A percentile compares a stretch with the other conserved stretches of the same genome.
phyloP scores from a whole-genome alignment of 257 asterid species.

The Penstemon newberryi region DNA sequence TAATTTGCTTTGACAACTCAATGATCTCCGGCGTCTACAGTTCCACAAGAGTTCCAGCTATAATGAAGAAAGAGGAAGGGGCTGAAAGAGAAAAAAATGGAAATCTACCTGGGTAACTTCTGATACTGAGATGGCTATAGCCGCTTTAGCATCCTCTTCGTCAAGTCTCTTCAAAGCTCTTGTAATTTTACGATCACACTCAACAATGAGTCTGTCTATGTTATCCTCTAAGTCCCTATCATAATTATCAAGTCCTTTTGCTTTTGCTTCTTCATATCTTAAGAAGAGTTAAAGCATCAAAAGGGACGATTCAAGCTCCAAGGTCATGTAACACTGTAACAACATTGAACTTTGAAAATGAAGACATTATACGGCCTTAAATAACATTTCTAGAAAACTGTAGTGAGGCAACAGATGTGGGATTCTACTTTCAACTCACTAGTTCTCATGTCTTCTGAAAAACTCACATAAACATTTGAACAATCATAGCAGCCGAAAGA shows the following conservation, averaged over 20 bases:
- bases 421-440: no score
- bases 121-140: conserved; percentile 88
- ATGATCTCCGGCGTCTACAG: conserved; percentile 72
- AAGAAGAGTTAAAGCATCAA: conserved; percentile 49
- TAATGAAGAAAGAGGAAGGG: conserved; percentile 7
- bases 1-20: conserved; percentile 84
- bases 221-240: conserved; percentile 94
- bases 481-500: no score
- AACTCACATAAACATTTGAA: no score
- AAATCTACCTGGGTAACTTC: conserved; percentile 77
- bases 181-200: conserved; percentile 86
- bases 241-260: conserved; percentile 79
- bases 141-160: conserved; percentile 98
- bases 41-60: conserved; percentile 22
- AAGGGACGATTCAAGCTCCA: conserved; percentile 12
- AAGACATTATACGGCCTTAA: no score
- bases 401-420: no score
- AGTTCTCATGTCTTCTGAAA: no score
- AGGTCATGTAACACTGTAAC: neutral
- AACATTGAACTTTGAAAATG: no score
- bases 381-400: no score
- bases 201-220: conserved; percentile 91
- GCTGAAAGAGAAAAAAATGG: neutral
- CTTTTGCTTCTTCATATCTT: conserved; percentile 82
- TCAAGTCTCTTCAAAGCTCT: conserved; percentile 92